A percentile compares a stretch with the other conserved stretches of the same genome.
These are phyloP conservation scores for Pseudocercospora eumusae DNA, from an alignment of 2,329 filamentous ascomycete genomes.

Conservation along the genomic window DNA sequence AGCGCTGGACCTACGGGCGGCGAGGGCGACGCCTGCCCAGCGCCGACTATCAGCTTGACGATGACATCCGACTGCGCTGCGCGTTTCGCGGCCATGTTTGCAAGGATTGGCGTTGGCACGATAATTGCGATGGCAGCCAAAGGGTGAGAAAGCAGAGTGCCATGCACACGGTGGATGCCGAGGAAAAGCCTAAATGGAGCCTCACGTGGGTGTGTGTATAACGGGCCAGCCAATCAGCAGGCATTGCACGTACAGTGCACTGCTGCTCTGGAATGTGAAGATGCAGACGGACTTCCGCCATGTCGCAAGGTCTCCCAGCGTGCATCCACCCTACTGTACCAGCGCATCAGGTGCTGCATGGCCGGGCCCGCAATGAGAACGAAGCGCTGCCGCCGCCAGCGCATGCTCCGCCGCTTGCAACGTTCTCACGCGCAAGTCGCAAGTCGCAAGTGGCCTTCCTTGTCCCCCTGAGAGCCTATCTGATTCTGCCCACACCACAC, in stretches of 20 bases:
- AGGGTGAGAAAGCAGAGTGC: background rate
- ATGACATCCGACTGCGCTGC: conserved; percentile 66
- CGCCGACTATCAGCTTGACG: conserved; percentile 96
- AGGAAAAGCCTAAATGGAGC: background rate
- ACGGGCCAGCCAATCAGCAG: background rate
- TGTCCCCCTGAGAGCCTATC: conserved; percentile 34
- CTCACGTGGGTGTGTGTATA: conserved; percentile 9
- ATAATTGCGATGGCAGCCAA: conserved; percentile 44
- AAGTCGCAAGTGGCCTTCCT: conserved; percentile 19
- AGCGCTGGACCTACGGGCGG: conserved; percentile 94
- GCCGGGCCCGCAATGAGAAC: conserved; percentile 3
- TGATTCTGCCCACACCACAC: too few species aligned
- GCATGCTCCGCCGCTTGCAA: conserved; percentile 22
- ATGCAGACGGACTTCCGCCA: conserved; percentile 9
- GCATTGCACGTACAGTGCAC: background rate
- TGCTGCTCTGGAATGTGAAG: conserved; percentile 15
- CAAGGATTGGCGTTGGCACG: background rate
- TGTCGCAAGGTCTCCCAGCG: conserved; percentile 11
- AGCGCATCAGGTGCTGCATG: conserved; percentile 10
- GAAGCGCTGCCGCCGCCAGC: too few species aligned
- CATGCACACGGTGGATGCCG: background rate
- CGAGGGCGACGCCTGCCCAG: conserved; percentile 90
- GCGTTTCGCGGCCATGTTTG: conserved; percentile 47
- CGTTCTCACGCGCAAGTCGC: conserved; percentile 21
- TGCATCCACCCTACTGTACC: background rate